Evolutionary conservation across 805 yeast species (phyloP).

Genomic region (Saccharomycopsis fermentans): DNA sequence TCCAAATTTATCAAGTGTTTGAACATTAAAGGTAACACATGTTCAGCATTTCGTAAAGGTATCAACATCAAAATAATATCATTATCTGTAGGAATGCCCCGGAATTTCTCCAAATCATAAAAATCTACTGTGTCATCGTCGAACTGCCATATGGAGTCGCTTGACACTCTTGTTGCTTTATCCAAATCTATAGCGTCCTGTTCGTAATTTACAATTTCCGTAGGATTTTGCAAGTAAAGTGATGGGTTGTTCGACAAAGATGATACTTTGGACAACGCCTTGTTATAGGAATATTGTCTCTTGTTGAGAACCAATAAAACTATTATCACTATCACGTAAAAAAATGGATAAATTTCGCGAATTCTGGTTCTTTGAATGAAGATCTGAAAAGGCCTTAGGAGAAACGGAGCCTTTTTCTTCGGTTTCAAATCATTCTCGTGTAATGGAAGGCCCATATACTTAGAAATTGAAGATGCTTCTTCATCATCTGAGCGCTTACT

Average conservation of each 20-base stretch:
- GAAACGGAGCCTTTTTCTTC: not conserved
- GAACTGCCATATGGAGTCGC: not conserved
- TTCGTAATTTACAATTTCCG: not conserved
- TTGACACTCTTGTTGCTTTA: not conserved
- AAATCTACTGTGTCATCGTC: conserved; percentile 3
- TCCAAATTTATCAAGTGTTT: conserved; percentile 79
- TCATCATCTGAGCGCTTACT: not conserved
- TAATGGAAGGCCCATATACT: not conserved
- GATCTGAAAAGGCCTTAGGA: not conserved
- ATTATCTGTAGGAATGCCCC: conserved; percentile 7
- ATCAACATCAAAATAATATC: conserved; percentile 46
- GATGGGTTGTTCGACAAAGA: not conserved
- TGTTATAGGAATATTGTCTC: not conserved
- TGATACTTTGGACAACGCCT: not conserved
- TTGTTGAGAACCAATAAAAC: not conserved
- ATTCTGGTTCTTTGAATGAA: not conserved
- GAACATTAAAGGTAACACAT: conserved; percentile 72
- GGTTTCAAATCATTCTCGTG: not conserved
- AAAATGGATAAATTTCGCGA: not conserved
- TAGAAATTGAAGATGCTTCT: not conserved
- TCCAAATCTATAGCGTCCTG: not conserved
- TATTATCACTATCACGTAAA: not conserved
- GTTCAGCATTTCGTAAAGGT: conserved; percentile 72
- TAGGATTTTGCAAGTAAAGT: not conserved
- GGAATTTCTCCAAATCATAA: conserved; percentile 7